A percentile compares a stretch with the other conserved stretches of the same genome.
Evolutionary conservation across 169 alveolate genomes (phyloP).

Genomic region (Babesia divergens): DNA sequence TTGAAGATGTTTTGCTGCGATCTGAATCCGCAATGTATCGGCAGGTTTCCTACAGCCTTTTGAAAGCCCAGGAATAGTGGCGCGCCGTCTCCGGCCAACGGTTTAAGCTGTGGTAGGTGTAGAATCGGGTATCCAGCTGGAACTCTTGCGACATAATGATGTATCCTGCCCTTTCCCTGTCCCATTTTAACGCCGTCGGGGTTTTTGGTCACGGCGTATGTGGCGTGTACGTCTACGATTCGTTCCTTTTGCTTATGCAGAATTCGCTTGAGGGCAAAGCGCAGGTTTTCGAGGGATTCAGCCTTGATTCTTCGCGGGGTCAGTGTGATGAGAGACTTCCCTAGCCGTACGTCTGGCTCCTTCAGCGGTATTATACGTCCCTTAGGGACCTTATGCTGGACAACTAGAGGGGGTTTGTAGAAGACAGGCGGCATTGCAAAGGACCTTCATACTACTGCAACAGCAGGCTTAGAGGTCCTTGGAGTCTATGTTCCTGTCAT

Average conservation of each 20-base stretch:
- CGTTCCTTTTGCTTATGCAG: conserved; percentile 69
- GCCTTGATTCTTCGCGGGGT: conserved; percentile 76
- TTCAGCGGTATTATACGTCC: conserved; percentile 72
- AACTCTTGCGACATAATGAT: conserved; percentile 77
- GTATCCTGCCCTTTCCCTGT: conserved; percentile 75
- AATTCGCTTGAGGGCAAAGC: conserved; percentile 66
- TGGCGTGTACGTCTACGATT: conserved; percentile 72
- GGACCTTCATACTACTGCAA: not conserved
- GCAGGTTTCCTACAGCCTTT: conserved; percentile 47
- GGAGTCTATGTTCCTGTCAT: too few relatives aligned
- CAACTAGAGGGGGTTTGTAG: conserved; percentile 71
- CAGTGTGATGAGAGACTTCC: conserved; percentile 71
- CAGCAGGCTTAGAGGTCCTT: too few relatives aligned
- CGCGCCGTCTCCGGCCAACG: conserved; percentile 28
- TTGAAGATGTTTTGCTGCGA: conserved; percentile 49
- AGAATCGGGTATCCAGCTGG: conserved; percentile 71
- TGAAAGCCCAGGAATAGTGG: conserved; percentile 50
- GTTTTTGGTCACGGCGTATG: conserved; percentile 77
- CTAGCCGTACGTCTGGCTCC: conserved; percentile 69
- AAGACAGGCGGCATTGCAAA: conserved; percentile 73
- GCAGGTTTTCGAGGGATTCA: conserved; percentile 70
- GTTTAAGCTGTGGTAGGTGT: conserved; percentile 59
- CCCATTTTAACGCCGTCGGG: conserved; percentile 84
- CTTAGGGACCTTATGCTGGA: conserved; percentile 74
- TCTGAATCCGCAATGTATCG: conserved; percentile 49